Conservation (phyloP, 306 rosid species). For the Boehmeria nivea region DNA sequence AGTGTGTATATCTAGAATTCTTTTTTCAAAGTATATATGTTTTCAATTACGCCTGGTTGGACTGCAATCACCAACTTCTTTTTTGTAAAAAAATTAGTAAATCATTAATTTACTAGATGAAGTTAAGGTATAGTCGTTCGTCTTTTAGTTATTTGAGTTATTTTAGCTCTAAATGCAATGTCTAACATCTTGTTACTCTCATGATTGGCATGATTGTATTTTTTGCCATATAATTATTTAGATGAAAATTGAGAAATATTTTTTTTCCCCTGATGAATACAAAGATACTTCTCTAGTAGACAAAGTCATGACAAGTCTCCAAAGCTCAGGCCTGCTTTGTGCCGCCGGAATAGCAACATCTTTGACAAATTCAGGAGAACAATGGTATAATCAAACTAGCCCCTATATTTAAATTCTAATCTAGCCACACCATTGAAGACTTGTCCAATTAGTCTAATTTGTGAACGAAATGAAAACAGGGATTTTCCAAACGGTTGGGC, state of each 20-base stretch:
- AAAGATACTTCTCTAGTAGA: constrained; percentile 47
- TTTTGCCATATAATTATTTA: background rate
- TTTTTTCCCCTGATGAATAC: background rate
- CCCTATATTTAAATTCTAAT: background rate
- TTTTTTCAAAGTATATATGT: too few species aligned
- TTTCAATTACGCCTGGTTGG: too few species aligned
- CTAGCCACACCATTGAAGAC: too few species aligned
- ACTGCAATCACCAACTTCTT: too few species aligned
- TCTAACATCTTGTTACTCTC: too few species aligned
- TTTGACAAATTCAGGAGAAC: constrained; percentile 56
- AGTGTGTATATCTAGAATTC: too few species aligned
- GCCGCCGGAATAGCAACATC: constrained; percentile 73
- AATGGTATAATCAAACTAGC: constrained; percentile 42
- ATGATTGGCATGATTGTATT: background rate
- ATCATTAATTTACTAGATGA: too few species aligned
- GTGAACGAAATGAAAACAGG: constrained; percentile 38
- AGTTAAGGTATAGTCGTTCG: too few species aligned
- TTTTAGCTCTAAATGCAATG: too few species aligned
- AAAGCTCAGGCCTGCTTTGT: constrained; percentile 52
- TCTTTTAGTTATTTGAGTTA: too few species aligned
- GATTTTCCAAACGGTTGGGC: constrained; percentile 98
- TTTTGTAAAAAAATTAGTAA: too few species aligned
- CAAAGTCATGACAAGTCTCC: constrained; percentile 50
- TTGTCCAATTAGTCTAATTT: background rate
- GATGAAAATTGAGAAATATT: background rate